Evolutionary conservation across 805 yeast species (phyloP).

Genomic region (Danielia reshetovae): DNA sequence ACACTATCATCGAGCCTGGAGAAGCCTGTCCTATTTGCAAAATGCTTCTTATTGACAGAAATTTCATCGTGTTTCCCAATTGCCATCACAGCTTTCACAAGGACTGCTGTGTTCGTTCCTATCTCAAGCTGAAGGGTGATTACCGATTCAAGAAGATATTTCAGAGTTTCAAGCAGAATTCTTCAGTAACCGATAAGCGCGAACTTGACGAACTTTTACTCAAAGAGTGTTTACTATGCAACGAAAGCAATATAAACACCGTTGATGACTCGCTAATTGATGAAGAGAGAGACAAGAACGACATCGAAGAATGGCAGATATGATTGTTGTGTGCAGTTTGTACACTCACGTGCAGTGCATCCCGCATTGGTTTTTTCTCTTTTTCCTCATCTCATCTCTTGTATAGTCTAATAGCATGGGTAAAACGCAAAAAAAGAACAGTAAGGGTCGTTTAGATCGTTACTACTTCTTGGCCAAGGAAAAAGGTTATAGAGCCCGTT

Average conservation of each 20-base stretch:
- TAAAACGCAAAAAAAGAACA: constrained; percentile 87
- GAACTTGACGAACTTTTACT: constrained; percentile 60
- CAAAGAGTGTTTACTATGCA: constrained; percentile 71
- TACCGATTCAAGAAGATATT: constrained; percentile 62
- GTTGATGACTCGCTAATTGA: constrained; percentile 62
- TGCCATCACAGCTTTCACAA: constrained; percentile 88
- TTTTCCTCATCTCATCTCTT: constrained; percentile 7
- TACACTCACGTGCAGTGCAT: not conserved
- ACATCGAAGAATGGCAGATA: constrained; percentile 11
- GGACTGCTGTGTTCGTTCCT: constrained; percentile 71
- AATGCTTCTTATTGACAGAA: constrained; percentile 65
- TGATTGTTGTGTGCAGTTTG: no score
- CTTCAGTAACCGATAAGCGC: constrained; percentile 34
- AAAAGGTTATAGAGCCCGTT: constrained; percentile 98
- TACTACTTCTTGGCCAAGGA: constrained; percentile 96
- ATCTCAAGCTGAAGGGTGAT: constrained; percentile 58
- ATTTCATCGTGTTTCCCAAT: constrained; percentile 73
- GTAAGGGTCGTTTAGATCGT: constrained; percentile 98
- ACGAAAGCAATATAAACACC: constrained; percentile 64
- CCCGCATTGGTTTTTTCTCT: constrained; percentile 3
- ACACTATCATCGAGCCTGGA: constrained; percentile 73
- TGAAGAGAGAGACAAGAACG: constrained; percentile 24
- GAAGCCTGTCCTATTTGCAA: constrained; percentile 74
- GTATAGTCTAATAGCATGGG: constrained; percentile 51
- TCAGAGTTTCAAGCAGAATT: constrained; percentile 46